A percentile compares a stretch with the other conserved stretches of the same genome.
Conservation (phyloP, 1,284 basidiomycete genomes). For the Sanguinoderma infundibulare region DNA sequence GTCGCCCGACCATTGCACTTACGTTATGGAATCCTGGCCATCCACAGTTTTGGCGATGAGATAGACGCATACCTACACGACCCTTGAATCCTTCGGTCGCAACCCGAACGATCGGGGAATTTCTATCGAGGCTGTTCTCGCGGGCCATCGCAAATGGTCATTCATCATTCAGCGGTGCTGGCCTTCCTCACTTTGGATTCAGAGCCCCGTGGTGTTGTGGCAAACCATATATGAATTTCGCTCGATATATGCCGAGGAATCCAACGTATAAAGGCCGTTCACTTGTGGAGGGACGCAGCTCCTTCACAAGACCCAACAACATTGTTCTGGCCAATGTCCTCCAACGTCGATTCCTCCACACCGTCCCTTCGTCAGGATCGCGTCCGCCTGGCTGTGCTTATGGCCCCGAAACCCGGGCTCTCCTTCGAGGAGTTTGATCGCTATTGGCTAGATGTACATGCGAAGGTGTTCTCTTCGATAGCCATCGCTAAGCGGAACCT, state of each 20-base stretch:
- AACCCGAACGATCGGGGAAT: no score
- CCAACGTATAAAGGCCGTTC: background rate
- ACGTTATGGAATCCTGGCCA: no score
- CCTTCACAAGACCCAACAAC: background rate
- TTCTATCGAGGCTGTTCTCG: no score
- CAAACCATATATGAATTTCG: background rate
- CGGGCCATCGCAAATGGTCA: no score
- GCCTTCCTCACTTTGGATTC: background rate
- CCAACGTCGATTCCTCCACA: background rate
- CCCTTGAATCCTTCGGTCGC: no score
- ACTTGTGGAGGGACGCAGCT: no score
- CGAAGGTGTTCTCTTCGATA: conserved; percentile 26
- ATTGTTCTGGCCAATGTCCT: background rate
- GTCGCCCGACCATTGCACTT: no score
- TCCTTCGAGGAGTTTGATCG: conserved; percentile 28
- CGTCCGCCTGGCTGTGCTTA: conserved; percentile 26
- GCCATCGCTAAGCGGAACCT: conserved; percentile 28
- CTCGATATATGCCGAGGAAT: background rate
- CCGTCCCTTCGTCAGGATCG: conserved; percentile 21
- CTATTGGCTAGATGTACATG: conserved; percentile 30
- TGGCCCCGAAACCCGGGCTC: conserved; percentile 27
- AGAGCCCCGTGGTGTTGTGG: background rate
- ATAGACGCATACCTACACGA: no score
- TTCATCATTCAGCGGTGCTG: no score
- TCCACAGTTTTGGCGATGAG: no score